phyloP scores from a whole-genome alignment of 192 early-diverging fungal genomes.

The Pecoramyces ruminantium region DNA sequence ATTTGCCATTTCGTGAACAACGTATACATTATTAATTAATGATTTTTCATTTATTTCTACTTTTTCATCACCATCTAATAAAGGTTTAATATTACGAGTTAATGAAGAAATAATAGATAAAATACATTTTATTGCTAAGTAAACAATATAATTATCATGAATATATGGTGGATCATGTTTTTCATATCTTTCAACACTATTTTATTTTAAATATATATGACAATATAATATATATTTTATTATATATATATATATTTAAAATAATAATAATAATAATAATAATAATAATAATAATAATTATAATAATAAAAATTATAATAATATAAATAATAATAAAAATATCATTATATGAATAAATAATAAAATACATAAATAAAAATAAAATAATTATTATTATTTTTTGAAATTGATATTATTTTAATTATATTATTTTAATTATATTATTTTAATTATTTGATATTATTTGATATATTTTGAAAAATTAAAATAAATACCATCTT shows the following conservation, averaged over 20 bases:
- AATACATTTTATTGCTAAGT: neutral
- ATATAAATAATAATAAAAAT: too few species aligned
- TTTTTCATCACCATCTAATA: conserved; percentile 9
- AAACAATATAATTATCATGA: neutral
- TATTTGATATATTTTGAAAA: too few species aligned
- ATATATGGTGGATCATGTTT: neutral
- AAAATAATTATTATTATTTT: too few species aligned
- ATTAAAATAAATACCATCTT: neutral
- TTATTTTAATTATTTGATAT: too few species aligned
- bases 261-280: too few species aligned
- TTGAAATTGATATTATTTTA: too few species aligned
- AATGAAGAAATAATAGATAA: neutral
- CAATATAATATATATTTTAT: neutral
- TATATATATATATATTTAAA: too few species aligned
- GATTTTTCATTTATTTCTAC: conserved; percentile 16
- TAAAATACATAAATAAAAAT: too few species aligned
- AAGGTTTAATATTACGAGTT: neutral
- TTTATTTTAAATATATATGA: neutral
- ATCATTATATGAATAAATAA: too few species aligned
- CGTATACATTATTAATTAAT: neutral
- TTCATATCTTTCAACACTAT: neutral
- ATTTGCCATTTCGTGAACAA: conserved; percentile 56
- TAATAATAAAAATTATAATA: too few species aligned
- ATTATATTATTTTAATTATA: too few species aligned
- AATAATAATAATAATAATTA: too few species aligned